A percentile compares a stretch with the other conserved stretches of the same genome.
Conservation (phyloP, 2,329 filamentous ascomycete genomes). For the Beauveria pseudobassiana region DNA sequence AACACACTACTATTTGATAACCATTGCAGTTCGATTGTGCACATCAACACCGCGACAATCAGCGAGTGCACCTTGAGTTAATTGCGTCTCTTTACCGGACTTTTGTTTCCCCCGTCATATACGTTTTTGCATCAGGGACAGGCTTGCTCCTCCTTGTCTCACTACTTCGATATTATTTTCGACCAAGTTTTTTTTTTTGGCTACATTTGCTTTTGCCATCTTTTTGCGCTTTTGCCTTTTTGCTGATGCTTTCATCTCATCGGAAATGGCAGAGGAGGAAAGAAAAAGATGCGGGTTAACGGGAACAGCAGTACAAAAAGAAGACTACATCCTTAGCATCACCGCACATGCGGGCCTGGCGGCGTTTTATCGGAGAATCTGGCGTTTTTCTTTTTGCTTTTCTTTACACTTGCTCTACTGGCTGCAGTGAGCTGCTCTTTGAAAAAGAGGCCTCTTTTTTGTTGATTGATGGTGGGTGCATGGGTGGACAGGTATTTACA, state of each 20-base stretch:
- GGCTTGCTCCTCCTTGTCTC: constrained; percentile 1
- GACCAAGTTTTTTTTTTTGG: neutral
- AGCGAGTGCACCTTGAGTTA: neutral
- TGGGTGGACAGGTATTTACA: neutral
- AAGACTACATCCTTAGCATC: constrained; percentile 8
- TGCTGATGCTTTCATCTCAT: neutral
- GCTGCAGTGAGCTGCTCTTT: neutral
- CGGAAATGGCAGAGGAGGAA: neutral
- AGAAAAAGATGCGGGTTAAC: neutral
- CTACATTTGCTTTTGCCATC: neutral
- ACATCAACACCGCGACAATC: neutral
- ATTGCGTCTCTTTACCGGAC: neutral
- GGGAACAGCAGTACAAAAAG: constrained; percentile 1
- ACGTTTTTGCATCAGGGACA: constrained; percentile 9
- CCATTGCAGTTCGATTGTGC: neutral
- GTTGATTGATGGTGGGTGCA: neutral
- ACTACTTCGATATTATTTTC: neutral
- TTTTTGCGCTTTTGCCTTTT: neutral
- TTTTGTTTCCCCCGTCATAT: constrained; percentile 4
- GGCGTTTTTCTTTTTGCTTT: constrained; percentile 10
- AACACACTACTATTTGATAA: constrained; percentile 8
- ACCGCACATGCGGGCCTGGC: constrained; percentile 8
- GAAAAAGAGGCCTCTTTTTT: neutral
- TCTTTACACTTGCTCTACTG: constrained; percentile 10
- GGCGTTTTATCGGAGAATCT: constrained; percentile 9